These are phyloP conservation scores for Tylopilus plumbeoviolaceoides DNA, from an alignment of 768 basidiomycete species.

Conservation along the genomic window DNA sequence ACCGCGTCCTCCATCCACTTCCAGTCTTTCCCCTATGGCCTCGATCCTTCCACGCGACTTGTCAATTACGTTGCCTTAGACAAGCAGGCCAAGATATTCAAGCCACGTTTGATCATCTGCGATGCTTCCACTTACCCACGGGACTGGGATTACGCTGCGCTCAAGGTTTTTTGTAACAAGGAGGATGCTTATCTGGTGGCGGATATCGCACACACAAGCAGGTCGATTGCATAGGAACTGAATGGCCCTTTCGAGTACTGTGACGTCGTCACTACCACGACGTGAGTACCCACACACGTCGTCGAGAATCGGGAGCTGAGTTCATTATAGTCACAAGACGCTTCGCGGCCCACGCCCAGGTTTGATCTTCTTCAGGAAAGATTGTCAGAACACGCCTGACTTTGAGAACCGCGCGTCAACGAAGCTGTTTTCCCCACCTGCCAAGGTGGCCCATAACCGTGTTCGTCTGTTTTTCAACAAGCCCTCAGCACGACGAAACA, in stretches of 20 bases:
- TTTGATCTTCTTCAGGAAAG: no score
- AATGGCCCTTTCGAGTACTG: no score
- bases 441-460: constrained; percentile 99
- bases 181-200: constrained; percentile 92
- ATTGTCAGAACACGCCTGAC: constrained; percentile 73
- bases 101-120: constrained; percentile 92
- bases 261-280: constrained; percentile 98
- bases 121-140: constrained; percentile 98
- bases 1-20: no score
- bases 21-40: no score
- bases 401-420: constrained; percentile 96
- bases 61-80: no score
- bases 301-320: neutral
- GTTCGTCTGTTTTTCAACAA: constrained; percentile 39
- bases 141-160: constrained; percentile 90
- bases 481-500: no score
- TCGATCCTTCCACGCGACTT: no score
- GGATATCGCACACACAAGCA: no score
- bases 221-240: no score
- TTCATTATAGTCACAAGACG: no score
- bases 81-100: constrained; percentile 92
- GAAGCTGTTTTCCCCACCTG: constrained; percentile 99
- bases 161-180: constrained; percentile 77
- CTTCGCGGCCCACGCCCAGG: no score
- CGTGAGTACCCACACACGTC: constrained; percentile 44